Percentiles rank a stretch among this genome's conserved stretches.
These are phyloP conservation scores for Clavaria fumosa DNA, from an alignment of 768 basidiomycete species.

Conservation along the genomic window DNA sequence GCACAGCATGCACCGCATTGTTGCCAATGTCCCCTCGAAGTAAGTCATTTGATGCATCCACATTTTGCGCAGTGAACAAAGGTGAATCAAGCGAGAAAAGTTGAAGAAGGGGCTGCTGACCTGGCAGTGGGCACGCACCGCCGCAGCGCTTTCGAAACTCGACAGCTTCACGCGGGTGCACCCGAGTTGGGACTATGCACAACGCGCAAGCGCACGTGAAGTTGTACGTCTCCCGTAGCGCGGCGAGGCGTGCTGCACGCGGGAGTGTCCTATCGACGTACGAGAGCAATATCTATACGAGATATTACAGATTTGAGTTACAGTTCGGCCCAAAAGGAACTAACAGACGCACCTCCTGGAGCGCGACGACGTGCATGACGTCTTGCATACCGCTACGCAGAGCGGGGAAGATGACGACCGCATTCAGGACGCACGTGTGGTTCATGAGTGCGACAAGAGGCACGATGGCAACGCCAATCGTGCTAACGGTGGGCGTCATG, in stretches of 20 bases:
- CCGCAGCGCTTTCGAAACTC: slow-evolving; percentile 58
- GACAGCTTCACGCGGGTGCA: slow-evolving; percentile 57
- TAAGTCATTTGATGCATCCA: too few relatives aligned
- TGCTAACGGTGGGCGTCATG: slow-evolving; percentile 59
- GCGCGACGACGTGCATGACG: too few relatives aligned
- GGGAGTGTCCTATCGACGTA: slow-evolving; percentile 82
- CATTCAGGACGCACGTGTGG: slow-evolving; percentile 81
- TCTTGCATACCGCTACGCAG: slow-evolving; percentile 43
- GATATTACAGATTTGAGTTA: neutral
- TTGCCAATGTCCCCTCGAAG: too few relatives aligned
- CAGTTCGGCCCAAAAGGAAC: too few relatives aligned
- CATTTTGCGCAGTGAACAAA: too few relatives aligned
- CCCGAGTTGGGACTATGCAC: slow-evolving; percentile 23
- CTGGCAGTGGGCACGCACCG: slow-evolving; percentile 43
- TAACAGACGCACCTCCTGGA: too few relatives aligned
- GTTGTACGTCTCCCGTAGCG: slow-evolving; percentile 57
- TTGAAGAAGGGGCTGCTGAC: slow-evolving; percentile 35
- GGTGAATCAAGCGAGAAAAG: too few relatives aligned
- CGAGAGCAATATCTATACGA: slow-evolving; percentile 51
- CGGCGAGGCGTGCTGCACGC: slow-evolving; percentile 30
- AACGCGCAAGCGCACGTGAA: slow-evolving; percentile 60
- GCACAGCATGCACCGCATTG: slow-evolving; percentile 40
- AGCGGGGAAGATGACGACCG: slow-evolving; percentile 80
- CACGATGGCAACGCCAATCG: slow-evolving; percentile 75
- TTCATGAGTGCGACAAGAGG: slow-evolving; percentile 72